Conservation (phyloP, 1,139 yeast genomes). For the Pichia kudriavzevii region DNA sequence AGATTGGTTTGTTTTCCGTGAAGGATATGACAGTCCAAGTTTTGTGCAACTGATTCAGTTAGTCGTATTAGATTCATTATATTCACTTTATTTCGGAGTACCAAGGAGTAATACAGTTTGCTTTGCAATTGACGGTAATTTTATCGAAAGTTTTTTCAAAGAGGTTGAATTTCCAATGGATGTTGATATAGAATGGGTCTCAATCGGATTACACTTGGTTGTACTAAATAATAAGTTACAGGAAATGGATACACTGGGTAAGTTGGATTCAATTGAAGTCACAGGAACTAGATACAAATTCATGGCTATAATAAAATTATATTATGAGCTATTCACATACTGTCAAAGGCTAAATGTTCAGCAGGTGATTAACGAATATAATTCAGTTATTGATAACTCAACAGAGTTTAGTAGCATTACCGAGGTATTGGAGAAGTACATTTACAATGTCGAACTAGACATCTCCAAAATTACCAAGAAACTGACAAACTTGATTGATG, state of each 20-base stretch:
- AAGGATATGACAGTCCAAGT: conserved; percentile 21
- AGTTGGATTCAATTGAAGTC: conserved; percentile 21
- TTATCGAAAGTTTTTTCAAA: conserved; percentile 39
- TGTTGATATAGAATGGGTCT: conserved; percentile 15
- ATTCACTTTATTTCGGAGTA: conserved; percentile 50
- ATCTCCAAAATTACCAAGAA: conserved; percentile 38
- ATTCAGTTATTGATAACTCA: background rate
- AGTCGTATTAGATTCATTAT: conserved; percentile 46
- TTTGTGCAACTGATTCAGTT: conserved; percentile 40
- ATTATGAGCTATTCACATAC: conserved; percentile 20
- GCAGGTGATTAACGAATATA: background rate
- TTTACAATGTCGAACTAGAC: conserved; percentile 43
- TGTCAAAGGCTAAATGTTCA: conserved; percentile 15
- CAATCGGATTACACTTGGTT: conserved; percentile 26
- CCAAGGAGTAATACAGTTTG: conserved; percentile 32
- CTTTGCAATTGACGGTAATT: conserved; percentile 31
- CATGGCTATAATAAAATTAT: conserved; percentile 20
- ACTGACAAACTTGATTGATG: conserved; percentile 31
- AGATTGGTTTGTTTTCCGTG: conserved; percentile 43
- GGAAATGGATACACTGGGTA: conserved; percentile 18
- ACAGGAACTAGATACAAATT: conserved; percentile 21
- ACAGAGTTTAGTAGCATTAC: background rate
- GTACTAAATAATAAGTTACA: conserved; percentile 17
- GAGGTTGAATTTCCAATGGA: conserved; percentile 5
- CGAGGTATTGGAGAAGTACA: conserved; percentile 16